Base-by-base conservation (phyloP, 768 basidiomycete genomes). In the Suillus luteus region DNA sequence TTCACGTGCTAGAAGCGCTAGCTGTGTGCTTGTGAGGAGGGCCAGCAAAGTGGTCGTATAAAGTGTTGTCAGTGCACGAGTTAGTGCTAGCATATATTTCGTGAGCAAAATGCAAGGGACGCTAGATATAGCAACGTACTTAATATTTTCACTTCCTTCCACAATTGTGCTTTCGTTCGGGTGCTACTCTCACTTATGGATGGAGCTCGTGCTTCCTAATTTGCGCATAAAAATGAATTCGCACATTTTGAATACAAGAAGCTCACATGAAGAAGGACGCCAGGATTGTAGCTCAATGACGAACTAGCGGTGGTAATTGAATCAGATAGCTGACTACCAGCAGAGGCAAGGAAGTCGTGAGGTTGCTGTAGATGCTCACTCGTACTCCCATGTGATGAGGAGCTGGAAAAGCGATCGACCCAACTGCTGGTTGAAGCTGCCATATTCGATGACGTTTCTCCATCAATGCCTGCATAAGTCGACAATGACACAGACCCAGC, bases 111-210 rank as follows among this genome's bases (percentile, higher is more conserved):
- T 49, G 57, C 3, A 58, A 31, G 10, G 10, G 19, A 19, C 19
- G 24, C 31, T 48, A n/a, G 19, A 55, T 52, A 22, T 11, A 35
- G 61, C 55, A 3, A 46, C 84, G 55, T 70, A 90, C 93, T 88
- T 38, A 96, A 86, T 66, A 95, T 85, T 74, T 97, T 98, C 43
- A 97, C 84, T 76, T 97, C 94, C 63, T 88, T 88, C 96, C 96
- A 99, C 8, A 99, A 79, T 69, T 96, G 90, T 1, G 83, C 85
- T 72, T 90, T 95, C n/a, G 84, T 87, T 65, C 84, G 80, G 31
- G 78, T 76, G 48, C 67, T 65, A 48, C 62, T 66, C 19, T 70
- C 67, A 4, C 55, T 44, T 8, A 48, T 52, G 1, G 68, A 66
- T 14, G 43, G 43, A 11, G 59, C 9, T 41, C 7, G 22, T 59